These are phyloP conservation scores for Lathyrus oleraceus DNA, from an alignment of 306 rosid genomes.

Conservation along the genomic window DNA sequence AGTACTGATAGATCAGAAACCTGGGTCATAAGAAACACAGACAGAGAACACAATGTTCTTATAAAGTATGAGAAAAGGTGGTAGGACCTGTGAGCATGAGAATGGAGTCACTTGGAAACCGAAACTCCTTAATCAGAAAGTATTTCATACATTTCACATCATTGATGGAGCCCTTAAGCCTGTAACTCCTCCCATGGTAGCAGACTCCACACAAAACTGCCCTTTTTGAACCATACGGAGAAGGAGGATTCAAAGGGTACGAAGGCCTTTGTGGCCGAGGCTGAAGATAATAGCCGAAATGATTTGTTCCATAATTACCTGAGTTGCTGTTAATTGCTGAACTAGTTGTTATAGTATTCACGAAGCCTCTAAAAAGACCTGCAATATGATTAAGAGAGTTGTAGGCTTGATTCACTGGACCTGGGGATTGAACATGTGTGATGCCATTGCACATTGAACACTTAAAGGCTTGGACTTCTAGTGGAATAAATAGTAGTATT, in stretches of 20 bases:
- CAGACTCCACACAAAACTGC: constrained; percentile 42
- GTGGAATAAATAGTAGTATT: not conserved
- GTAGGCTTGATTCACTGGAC: constrained; percentile 36
- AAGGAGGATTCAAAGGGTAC: constrained; percentile 27
- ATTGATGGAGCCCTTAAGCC: constrained; percentile 47
- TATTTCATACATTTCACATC: constrained; percentile 51
- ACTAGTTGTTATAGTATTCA: constrained; percentile 31
- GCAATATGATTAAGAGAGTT: constrained; percentile 29
- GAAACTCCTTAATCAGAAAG: constrained; percentile 47
- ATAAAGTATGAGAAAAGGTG: constrained; percentile 27
- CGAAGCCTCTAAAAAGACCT: constrained; percentile 37
- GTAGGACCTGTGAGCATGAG: constrained; percentile 56
- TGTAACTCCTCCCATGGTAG: not conserved
- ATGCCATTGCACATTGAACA: constrained; percentile 12
- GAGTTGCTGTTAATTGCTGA: constrained; percentile 33
- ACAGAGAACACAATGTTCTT: not conserved
- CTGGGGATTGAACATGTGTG: not conserved
- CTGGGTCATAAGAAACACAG: not conserved
- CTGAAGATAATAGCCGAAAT: constrained; percentile 2
- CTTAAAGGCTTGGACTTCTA: not conserved
- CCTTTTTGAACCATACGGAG: constrained; percentile 40
- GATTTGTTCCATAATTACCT: not conserved
- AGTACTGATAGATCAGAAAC: not conserved
- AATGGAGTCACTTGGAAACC: constrained; percentile 53
- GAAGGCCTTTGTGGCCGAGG: constrained; percentile 1